A percentile compares a stretch with the other conserved stretches of the same genome.
Conservation (phyloP, 441 rosid species). For the Gossypium lobatum region DNA sequence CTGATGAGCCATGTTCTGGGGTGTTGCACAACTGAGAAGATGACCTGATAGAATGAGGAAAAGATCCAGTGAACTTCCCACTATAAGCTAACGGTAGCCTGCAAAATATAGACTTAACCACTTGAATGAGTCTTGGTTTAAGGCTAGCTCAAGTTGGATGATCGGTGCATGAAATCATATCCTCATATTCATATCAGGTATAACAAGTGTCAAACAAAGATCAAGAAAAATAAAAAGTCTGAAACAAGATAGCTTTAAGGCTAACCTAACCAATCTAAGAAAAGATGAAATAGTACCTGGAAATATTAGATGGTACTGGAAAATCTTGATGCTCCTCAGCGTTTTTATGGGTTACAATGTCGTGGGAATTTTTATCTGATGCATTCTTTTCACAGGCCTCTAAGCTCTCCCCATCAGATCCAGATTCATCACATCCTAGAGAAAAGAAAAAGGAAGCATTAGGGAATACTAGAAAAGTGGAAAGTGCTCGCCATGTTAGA, state of each 20-base stretch:
- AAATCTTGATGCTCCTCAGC: conserved; percentile 24
- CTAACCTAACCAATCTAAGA: background rate
- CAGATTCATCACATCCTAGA: conserved; percentile 33
- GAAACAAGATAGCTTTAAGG: background rate
- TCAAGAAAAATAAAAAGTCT: background rate
- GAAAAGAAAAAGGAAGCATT: conserved; percentile 6
- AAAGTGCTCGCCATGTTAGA: background rate
- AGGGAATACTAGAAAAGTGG: background rate
- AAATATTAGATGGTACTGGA: conserved; percentile 14
- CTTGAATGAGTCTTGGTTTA: background rate
- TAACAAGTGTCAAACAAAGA: background rate
- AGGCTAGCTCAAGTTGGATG: background rate
- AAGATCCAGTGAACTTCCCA: conserved; percentile 11
- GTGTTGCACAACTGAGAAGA: background rate
- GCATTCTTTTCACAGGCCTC: conserved; percentile 21
- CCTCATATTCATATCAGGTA: background rate
- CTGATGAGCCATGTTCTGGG: conserved; percentile 14
- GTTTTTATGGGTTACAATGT: conserved; percentile 8
- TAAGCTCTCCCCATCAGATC: conserved; percentile 18
- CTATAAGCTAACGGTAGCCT: conserved; percentile 6
- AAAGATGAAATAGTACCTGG: conserved; percentile 27
- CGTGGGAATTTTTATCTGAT: conserved; percentile 12
- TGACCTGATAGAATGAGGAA: conserved; percentile 6
- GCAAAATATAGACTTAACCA: background rate
- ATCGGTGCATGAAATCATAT: background rate